Conservation (phyloP, 2,329 filamentous ascomycete species). For the Scedosporium aurantiacum region DNA sequence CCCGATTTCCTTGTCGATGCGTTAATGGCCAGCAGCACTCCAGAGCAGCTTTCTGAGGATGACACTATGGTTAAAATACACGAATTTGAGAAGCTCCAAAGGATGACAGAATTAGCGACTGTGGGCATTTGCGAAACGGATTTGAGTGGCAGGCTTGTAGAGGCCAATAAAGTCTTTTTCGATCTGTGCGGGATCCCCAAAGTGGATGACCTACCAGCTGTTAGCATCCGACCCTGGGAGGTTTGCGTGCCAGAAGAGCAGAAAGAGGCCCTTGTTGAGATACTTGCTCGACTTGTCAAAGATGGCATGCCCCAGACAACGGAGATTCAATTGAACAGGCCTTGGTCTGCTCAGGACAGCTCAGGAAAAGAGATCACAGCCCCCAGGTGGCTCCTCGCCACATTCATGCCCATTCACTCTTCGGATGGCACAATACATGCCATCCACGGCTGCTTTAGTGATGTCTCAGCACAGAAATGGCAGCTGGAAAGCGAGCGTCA, state of each 20-base stretch:
- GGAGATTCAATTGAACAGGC: constrained; percentile 37
- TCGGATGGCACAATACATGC: constrained; percentile 35
- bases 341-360: constrained; percentile 33
- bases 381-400: constrained; percentile 37
- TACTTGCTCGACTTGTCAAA: constrained; percentile 25
- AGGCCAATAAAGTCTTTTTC: constrained; percentile 42
- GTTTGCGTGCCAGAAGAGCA: constrained; percentile 34
- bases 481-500: constrained; percentile 38
- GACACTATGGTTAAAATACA: constrained; percentile 24
- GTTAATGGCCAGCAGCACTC: not conserved
- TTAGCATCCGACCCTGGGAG: constrained; percentile 32
- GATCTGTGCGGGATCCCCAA: constrained; percentile 39
- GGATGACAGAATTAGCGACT: constrained; percentile 42
- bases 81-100: constrained; percentile 40
- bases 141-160: constrained; percentile 35
- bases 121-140: constrained; percentile 45
- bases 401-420: constrained; percentile 38
- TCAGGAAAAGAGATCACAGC: constrained; percentile 30
- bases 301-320: constrained; percentile 32
- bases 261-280: constrained; percentile 25
- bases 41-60: not conserved
- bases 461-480: constrained; percentile 38
- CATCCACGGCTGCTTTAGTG: constrained; percentile 35
- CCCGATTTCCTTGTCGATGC: not conserved
- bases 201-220: constrained; percentile 23